phyloP scores from a whole-genome alignment of 1,284 basidiomycete genomes.

The Leccinum holopus region DNA sequence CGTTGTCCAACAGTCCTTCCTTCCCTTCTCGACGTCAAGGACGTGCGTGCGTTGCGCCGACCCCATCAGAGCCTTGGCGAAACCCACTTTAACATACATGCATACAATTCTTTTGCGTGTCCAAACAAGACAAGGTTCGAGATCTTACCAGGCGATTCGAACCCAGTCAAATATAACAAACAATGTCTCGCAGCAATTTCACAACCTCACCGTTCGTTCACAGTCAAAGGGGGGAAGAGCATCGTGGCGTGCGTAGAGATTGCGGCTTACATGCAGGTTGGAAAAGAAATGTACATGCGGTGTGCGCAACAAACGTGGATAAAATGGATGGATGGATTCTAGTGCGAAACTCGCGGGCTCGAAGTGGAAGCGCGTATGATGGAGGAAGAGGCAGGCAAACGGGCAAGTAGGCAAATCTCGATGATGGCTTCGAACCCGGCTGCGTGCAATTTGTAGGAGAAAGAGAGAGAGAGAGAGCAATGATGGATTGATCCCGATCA shows the following conservation, averaged over 20 bases:
- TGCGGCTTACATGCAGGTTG: conserved; percentile 15
- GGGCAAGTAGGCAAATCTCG: neutral
- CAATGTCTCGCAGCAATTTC: conserved; percentile 3
- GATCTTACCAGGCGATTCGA: conserved; percentile 17
- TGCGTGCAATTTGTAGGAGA: neutral
- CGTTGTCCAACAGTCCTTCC: conserved; percentile 21
- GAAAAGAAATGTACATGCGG: conserved; percentile 7
- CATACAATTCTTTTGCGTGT: neutral
- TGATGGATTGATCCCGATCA: conserved; percentile 29
- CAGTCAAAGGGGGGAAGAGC: neutral
- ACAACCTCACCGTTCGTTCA: conserved; percentile 17
- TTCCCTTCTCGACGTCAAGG: neutral
- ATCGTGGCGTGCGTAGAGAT: conserved; percentile 19
- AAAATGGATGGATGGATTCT: conserved; percentile 7
- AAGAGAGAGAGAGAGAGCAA: neutral
- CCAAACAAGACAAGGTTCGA: conserved; percentile 13
- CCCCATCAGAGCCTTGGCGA: conserved; percentile 29
- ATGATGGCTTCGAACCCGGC: conserved; percentile 3
- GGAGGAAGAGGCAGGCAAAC: neutral
- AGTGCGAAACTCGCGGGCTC: conserved; percentile 4
- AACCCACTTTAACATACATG: conserved; percentile 19
- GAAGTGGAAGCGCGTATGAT: neutral
- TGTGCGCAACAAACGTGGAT: conserved; percentile 19
- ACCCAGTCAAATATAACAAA: conserved; percentile 5
- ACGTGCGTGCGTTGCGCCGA: conserved; percentile 3